Evolutionary conservation across 805 yeast species (phyloP).

Genomic region (Aciculoconidium aculeatum): DNA sequence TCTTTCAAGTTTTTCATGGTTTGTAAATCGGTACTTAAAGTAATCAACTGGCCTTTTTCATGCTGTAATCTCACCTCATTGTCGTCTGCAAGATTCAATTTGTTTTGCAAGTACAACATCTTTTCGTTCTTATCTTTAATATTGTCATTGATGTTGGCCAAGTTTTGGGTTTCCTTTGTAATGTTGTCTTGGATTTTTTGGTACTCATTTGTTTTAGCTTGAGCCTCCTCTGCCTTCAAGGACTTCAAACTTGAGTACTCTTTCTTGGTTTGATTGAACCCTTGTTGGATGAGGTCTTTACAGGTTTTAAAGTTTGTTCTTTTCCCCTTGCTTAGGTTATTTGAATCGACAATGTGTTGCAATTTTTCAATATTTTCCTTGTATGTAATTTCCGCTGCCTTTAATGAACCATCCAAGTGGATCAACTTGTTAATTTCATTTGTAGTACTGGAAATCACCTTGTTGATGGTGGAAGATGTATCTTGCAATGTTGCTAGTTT

Average conservation of each 20-base stretch:
- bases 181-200: slow-evolving; percentile 18
- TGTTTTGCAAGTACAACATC: slow-evolving; percentile 29
- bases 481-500: slow-evolving; percentile 9
- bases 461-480: slow-evolving; percentile 11
- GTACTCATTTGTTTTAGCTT: slow-evolving; percentile 7
- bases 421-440: slow-evolving; percentile 26
- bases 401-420: slow-evolving; percentile 51
- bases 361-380: slow-evolving; percentile 11
- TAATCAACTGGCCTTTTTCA: slow-evolving; percentile 38
- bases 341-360: slow-evolving; percentile 4
- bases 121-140: slow-evolving; percentile 28
- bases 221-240: slow-evolving; percentile 2
- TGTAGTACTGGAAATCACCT: slow-evolving; percentile 15
- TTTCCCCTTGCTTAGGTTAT: slow-evolving; percentile 4
- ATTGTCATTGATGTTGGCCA: slow-evolving; percentile 38
- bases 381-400: slow-evolving; percentile 36
- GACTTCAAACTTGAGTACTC: slow-evolving; percentile 1
- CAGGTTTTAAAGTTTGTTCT: slow-evolving; percentile 1
- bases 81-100: slow-evolving; percentile 30
- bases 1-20: slow-evolving; percentile 14
- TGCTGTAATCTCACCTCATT: slow-evolving; percentile 44
- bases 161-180: slow-evolving; percentile 39
- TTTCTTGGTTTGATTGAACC: neutral
- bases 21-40: slow-evolving; percentile 30
- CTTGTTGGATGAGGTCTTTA: slow-evolving; percentile 1